A percentile compares a stretch with the other conserved stretches of the same genome.
phyloP scores from a whole-genome alignment of 23 red algal species.

The Pyropia yezoensis region DNA sequence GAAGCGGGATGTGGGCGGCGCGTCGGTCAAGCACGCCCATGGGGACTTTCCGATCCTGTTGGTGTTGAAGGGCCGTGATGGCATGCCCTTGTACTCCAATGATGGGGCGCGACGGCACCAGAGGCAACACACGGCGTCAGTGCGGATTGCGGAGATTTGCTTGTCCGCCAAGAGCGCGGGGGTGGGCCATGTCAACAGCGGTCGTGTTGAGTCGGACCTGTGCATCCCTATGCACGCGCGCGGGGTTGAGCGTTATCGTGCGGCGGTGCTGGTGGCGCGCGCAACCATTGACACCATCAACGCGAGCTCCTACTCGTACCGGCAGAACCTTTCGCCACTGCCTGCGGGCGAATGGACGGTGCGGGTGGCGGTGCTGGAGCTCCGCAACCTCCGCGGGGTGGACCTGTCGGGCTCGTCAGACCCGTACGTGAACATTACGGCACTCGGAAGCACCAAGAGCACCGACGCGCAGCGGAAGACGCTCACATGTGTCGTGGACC shows the following conservation, averaged over 20 bases:
- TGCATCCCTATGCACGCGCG: constrained; percentile 41
- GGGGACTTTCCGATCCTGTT: constrained; percentile 42
- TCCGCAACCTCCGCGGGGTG: constrained; percentile 45
- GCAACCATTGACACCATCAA: constrained; percentile 48
- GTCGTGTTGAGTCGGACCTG: constrained; percentile 23
- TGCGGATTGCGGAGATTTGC: constrained; percentile 34
- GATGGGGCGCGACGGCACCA: constrained; percentile 41
- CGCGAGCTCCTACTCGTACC: constrained; percentile 58
- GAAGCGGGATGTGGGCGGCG: background rate
- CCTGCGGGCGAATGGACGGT: constrained; percentile 74
- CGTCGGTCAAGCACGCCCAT: background rate
- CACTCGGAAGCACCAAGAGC: constrained; percentile 49
- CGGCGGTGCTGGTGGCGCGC: constrained; percentile 35
- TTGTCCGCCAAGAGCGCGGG: constrained; percentile 35
- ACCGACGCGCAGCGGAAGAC: constrained; percentile 51
- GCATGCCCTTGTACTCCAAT: constrained; percentile 37
- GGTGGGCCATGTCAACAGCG: constrained; percentile 11
- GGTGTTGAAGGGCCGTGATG: constrained; percentile 42
- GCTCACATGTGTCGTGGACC: constrained; percentile 64
- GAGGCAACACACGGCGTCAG: constrained; percentile 9
- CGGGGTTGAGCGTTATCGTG: constrained; percentile 41
- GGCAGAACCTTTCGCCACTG: constrained; percentile 50
- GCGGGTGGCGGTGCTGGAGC: constrained; percentile 60
- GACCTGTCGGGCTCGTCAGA: constrained; percentile 53
- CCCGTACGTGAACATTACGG: constrained; percentile 43